Conservation (phyloP, 805 yeast genomes). For the Myxozyma kluyveri region DNA sequence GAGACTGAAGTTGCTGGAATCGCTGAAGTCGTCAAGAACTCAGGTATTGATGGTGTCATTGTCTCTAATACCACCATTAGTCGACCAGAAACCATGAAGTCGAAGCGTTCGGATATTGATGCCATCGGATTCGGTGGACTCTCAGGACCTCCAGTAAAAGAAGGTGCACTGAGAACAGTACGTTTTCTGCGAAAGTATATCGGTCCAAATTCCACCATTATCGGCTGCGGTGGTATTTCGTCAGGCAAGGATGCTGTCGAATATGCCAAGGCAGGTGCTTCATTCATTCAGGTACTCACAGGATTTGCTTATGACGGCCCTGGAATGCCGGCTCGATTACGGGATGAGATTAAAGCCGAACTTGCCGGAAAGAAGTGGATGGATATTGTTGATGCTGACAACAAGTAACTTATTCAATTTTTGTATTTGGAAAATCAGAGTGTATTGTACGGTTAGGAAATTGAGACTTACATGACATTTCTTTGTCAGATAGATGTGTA, state of each 20-base stretch:
- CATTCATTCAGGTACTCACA: constrained; percentile 82
- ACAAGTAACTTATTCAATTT: constrained; percentile 1
- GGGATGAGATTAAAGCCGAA: constrained; percentile 57
- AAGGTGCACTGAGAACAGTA: constrained; percentile 69
- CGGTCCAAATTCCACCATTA: constrained; percentile 68
- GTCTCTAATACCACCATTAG: constrained; percentile 89
- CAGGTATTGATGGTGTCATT: constrained; percentile 86
- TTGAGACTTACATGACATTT: background rate
- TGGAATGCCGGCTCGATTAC: constrained; percentile 64
- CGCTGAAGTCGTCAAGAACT: constrained; percentile 71
- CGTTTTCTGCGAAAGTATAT: constrained; percentile 69
- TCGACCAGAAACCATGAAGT: constrained; percentile 63
- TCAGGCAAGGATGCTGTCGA: constrained; percentile 85
- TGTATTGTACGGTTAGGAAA: too few species aligned
- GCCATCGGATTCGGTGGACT: constrained; percentile 72
- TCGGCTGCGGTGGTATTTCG: constrained; percentile 96
- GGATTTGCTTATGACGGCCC: constrained; percentile 93
- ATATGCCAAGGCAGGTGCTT: constrained; percentile 90
- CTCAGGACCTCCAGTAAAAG: constrained; percentile 89
- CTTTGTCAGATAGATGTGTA: background rate
- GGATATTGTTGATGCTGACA: constrained; percentile 67
- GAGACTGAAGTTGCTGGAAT: constrained; percentile 78
- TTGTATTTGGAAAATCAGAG: too few species aligned
- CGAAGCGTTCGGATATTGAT: constrained; percentile 46
- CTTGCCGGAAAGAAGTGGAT: constrained; percentile 84